Evolutionary conservation across 2,329 filamentous ascomycete species (phyloP).

Genomic region (Lojkania enalia): DNA sequence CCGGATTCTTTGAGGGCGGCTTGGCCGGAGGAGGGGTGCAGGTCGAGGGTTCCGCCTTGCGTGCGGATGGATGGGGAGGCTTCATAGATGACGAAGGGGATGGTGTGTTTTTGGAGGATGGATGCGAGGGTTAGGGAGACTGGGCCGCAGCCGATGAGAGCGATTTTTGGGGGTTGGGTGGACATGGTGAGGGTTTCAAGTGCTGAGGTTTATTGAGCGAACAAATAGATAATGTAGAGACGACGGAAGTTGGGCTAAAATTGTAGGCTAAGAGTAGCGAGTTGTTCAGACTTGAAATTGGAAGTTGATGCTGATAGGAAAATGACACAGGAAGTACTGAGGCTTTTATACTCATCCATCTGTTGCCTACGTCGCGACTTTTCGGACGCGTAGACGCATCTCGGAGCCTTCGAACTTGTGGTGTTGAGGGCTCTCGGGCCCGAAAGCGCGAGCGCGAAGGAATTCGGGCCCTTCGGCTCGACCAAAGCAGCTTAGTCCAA

Average conservation of each 20-base stretch:
- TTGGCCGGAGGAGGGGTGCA: conserved; percentile 58
- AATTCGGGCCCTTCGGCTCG: neutral
- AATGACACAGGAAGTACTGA: neutral
- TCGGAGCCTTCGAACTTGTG: neutral
- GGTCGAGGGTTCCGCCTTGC: conserved; percentile 50
- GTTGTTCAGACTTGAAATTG: neutral
- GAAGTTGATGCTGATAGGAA: neutral
- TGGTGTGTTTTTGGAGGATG: conserved; percentile 53
- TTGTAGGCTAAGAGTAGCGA: neutral
- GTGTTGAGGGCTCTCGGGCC: conserved; percentile 2
- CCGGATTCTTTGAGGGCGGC: conserved; percentile 56
- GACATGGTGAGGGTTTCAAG: neutral
- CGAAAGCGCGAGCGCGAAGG: conserved; percentile 3
- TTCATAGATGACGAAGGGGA: conserved; percentile 56
- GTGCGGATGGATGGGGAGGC: conserved; percentile 38
- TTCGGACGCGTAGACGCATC: neutral
- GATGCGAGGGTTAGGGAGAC: conserved; percentile 56
- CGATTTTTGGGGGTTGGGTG: conserved; percentile 27
- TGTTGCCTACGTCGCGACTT: neutral
- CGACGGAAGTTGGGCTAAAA: no score
- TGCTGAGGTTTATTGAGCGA: neutral
- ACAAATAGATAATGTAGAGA: no score
- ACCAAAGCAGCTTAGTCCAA: no score
- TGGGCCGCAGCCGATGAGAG: conserved; percentile 46
- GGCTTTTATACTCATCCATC: neutral